These are phyloP conservation scores for Penicillium canescens DNA, from an alignment of 495 filamentous ascomycete species.

Conservation along the genomic window DNA sequence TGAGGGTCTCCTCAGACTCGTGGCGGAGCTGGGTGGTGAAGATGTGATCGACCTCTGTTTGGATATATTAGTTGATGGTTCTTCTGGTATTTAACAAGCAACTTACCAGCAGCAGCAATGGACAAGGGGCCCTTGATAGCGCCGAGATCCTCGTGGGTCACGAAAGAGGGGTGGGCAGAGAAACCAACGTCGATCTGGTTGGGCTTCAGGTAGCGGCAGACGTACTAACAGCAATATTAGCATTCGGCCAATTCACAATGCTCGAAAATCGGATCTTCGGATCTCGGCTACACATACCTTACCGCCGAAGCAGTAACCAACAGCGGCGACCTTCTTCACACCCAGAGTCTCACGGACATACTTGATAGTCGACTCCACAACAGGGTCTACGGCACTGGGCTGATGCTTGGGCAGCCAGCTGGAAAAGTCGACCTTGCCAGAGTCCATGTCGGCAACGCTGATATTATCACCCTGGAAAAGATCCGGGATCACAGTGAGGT, in stretches of 20 bases:
- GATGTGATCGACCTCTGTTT: slow-evolving; percentile 70
- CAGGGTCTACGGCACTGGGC: slow-evolving; percentile 58
- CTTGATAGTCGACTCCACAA: slow-evolving; percentile 60
- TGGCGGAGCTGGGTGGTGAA: slow-evolving; percentile 75
- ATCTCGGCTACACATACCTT: slow-evolving; percentile 30
- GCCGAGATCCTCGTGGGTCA: slow-evolving; percentile 73
- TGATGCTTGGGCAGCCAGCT: slow-evolving; percentile 63
- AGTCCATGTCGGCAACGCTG: slow-evolving; percentile 51
- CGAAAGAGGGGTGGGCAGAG: slow-evolving; percentile 75
- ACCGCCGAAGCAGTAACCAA: slow-evolving; percentile 50
- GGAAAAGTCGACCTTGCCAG: slow-evolving; percentile 57
- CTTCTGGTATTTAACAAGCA: neutral
- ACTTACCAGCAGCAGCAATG: slow-evolving; percentile 71
- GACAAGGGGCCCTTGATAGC: slow-evolving; percentile 70
- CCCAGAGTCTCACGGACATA: slow-evolving; percentile 58
- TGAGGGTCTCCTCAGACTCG: slow-evolving; percentile 59
- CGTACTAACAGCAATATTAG: slow-evolving; percentile 28
- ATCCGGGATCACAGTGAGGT: slow-evolving; percentile 74
- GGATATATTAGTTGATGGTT: neutral
- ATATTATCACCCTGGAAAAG: slow-evolving; percentile 73
- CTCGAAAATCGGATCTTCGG: neutral
- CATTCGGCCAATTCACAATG: neutral
- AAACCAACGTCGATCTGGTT: slow-evolving; percentile 64
- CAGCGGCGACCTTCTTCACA: slow-evolving; percentile 66
- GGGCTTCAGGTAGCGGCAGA: slow-evolving; percentile 44